Percentiles rank a stretch among this genome's conserved stretches.
phyloP scores from a whole-genome alignment of 208 protist species.

The Herpetomonas samuelpessoai region DNA sequence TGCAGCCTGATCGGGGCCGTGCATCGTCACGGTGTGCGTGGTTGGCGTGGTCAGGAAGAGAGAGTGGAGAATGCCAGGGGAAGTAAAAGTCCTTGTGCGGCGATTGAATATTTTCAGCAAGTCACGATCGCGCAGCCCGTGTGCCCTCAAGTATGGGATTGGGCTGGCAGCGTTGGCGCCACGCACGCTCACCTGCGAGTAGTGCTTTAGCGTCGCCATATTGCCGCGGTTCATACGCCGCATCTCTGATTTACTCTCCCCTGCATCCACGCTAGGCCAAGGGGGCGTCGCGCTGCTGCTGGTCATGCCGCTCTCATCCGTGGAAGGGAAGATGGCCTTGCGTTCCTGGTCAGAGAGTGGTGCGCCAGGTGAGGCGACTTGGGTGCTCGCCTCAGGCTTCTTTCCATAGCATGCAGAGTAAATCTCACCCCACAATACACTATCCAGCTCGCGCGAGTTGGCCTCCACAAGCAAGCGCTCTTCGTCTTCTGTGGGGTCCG shows the following conservation, averaged over 20 bases:
- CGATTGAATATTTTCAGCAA: constrained; percentile 49
- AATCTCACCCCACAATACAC: constrained; percentile 56
- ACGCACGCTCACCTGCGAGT: constrained; percentile 49
- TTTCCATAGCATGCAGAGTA: constrained; percentile 59
- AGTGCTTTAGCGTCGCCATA: constrained; percentile 46
- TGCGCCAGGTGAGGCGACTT: background rate
- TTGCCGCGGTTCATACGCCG: constrained; percentile 22
- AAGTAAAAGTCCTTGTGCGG: background rate
- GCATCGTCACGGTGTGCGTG: background rate
- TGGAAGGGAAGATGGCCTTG: background rate
- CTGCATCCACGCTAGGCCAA: background rate
- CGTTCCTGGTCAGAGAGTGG: background rate
- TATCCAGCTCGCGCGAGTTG: constrained; percentile 35
- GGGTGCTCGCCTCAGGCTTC: background rate
- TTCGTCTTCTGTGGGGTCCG: constrained; percentile 47
- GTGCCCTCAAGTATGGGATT: constrained; percentile 45
- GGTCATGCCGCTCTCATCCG: background rate
- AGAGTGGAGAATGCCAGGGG: background rate
- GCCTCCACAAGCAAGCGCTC: constrained; percentile 47
- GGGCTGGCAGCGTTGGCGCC: constrained; percentile 32
- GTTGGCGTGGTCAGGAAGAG: constrained; percentile 2
- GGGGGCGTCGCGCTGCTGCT: background rate
- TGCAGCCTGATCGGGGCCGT: background rate
- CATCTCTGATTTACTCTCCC: constrained; percentile 9
- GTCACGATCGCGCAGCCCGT: constrained; percentile 39